Conservation (phyloP, 805 yeast genomes). For the Huiozyma sinensis region DNA sequence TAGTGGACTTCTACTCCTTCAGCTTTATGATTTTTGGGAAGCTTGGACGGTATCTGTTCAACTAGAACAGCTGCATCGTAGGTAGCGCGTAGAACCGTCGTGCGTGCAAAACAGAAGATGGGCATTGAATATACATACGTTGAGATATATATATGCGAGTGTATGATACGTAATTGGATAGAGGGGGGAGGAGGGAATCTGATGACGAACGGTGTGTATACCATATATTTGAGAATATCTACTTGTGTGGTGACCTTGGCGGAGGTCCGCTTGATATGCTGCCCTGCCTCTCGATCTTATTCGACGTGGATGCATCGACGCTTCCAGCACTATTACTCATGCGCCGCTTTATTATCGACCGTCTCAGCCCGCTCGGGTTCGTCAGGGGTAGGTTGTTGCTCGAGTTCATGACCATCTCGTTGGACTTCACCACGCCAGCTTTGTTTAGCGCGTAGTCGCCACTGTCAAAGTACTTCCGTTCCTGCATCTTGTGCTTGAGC, state of each 20-base stretch:
- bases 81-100: no score
- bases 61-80: background rate
- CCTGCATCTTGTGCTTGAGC: constrained; percentile 65
- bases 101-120: no score
- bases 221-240: background rate
- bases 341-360: constrained; percentile 27
- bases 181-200: no score
- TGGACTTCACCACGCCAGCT: constrained; percentile 38
- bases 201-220: no score
- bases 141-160: constrained; percentile 6
- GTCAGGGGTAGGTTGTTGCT: constrained; percentile 26
- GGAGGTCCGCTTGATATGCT: constrained; percentile 30
- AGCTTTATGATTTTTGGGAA: constrained; percentile 60
- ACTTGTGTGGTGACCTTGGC: constrained; percentile 27
- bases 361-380: constrained; percentile 28
- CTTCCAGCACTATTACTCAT: constrained; percentile 27
- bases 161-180: constrained; percentile 16
- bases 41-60: constrained; percentile 32
- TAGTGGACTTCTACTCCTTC: constrained; percentile 48
- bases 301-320: constrained; percentile 12
- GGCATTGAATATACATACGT: background rate
- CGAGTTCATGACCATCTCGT: constrained; percentile 17
- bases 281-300: constrained; percentile 21
- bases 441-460: constrained; percentile 87
- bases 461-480: constrained; percentile 84